These are phyloP conservation scores for Aquilaria agallochum DNA, from an alignment of 441 rosid genomes.

Conservation along the genomic window DNA sequence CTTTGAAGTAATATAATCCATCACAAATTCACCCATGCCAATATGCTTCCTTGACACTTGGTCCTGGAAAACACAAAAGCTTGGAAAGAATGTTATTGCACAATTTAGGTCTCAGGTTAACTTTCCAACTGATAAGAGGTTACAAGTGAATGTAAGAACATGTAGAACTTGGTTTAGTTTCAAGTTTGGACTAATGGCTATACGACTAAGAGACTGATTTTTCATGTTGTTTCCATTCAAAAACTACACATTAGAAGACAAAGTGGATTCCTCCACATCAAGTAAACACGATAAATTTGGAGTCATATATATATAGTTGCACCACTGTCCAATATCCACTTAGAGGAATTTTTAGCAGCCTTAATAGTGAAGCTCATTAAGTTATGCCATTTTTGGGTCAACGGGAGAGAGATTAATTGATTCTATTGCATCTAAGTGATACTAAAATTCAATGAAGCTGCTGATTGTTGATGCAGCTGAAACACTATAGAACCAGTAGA, in stretches of 20 bases:
- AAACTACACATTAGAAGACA: neutral
- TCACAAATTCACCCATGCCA: neutral
- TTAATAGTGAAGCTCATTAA: neutral
- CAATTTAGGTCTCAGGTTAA: neutral
- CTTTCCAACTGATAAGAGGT: neutral
- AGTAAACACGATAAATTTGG: neutral
- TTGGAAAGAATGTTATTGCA: neutral
- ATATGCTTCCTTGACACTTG: neutral
- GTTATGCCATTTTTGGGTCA: too few species aligned
- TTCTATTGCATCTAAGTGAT: neutral
- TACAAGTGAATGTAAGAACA: neutral
- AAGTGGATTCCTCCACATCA: too few species aligned
- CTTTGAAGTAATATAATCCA: neutral
- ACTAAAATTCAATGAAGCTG: neutral
- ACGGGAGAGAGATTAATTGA: neutral
- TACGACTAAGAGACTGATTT: neutral
- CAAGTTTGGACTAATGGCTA: neutral
- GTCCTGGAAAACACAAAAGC: neutral
- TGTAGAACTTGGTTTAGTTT: neutral
- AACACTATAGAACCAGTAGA: too few species aligned
- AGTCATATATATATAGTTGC: neutral
- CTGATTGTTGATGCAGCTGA: too few species aligned
- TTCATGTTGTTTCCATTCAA: neutral
- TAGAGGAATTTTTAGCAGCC: neutral
- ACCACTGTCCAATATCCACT: neutral